phyloP scores from a whole-genome alignment of 2,329 filamentous ascomycete species.

The Septoria linicola region DNA sequence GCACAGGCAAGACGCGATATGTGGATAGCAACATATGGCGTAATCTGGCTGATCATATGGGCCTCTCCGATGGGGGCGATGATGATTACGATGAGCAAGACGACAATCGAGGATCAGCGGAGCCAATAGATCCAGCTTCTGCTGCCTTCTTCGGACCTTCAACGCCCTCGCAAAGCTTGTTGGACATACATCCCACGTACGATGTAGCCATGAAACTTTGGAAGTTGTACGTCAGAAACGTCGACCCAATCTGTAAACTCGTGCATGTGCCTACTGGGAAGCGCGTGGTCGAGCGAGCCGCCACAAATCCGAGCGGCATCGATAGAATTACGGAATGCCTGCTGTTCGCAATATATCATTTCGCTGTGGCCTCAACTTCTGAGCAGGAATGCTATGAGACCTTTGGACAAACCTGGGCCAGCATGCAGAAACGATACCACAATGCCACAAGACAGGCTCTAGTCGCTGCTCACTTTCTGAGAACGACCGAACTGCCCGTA shows the following conservation, averaged over 20 bases:
- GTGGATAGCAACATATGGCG: slow-evolving; percentile 41
- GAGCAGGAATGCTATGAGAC: slow-evolving; percentile 47
- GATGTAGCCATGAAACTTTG: slow-evolving; percentile 51
- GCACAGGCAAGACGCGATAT: slow-evolving; percentile 44
- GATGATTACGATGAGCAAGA: slow-evolving; percentile 25
- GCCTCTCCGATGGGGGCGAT: slow-evolving; percentile 32
- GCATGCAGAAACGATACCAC: slow-evolving; percentile 25
- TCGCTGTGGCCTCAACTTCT: slow-evolving; percentile 53
- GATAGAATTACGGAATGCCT: slow-evolving; percentile 59
- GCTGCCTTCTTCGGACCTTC: slow-evolving; percentile 27
- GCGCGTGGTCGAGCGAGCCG: slow-evolving; percentile 52
- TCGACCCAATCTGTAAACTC: slow-evolving; percentile 70
- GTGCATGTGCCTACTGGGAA: slow-evolving; percentile 60
- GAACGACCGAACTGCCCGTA: slow-evolving; percentile 62
- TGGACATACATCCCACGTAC: slow-evolving; percentile 55
- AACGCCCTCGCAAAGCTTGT: slow-evolving; percentile 21
- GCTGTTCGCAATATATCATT: slow-evolving; percentile 62
- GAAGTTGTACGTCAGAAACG: slow-evolving; percentile 67
- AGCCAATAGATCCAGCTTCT: slow-evolving; percentile 30
- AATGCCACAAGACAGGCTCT: slow-evolving; percentile 63
- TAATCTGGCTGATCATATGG: slow-evolving; percentile 33
- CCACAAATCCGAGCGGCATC: slow-evolving; percentile 51
- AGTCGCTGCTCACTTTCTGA: slow-evolving; percentile 65
- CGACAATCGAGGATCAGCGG: slow-evolving; percentile 25
- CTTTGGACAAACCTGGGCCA: slow-evolving; percentile 51